Conservation (phyloP, 352 stramenopile species). For the Phytophthora idaei region DNA sequence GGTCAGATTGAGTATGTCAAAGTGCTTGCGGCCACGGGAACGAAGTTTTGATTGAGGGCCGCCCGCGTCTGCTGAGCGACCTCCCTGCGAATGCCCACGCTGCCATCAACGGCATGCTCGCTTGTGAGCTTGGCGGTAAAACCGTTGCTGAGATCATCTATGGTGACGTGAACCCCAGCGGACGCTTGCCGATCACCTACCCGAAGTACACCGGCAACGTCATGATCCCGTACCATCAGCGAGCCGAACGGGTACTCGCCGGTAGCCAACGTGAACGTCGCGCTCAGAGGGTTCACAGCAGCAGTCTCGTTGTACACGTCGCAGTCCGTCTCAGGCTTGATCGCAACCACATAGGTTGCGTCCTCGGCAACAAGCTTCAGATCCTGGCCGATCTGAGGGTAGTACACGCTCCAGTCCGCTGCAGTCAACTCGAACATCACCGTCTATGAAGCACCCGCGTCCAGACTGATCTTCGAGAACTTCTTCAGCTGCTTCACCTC, state of each 20-base stretch:
- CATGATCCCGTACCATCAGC: slow-evolving; percentile 23
- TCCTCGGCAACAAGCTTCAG: slow-evolving; percentile 41
- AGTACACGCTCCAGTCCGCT: slow-evolving; percentile 49
- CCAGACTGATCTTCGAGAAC: slow-evolving; percentile 43
- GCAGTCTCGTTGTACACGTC: slow-evolving; percentile 41
- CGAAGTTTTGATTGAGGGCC: slow-evolving; percentile 71
- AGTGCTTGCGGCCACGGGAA: slow-evolving; percentile 58
- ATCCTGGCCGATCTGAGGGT: slow-evolving; percentile 53
- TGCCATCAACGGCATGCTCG: slow-evolving; percentile 74
- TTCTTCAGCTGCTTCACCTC: slow-evolving; percentile 49
- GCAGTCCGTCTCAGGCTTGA: slow-evolving; percentile 51
- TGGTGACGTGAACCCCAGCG: slow-evolving; percentile 24
- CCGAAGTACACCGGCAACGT: slow-evolving; percentile 49
- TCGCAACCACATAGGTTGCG: slow-evolving; percentile 49
- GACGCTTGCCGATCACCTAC: slow-evolving; percentile 65
- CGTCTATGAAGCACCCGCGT: slow-evolving; percentile 21
- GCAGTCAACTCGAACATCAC: slow-evolving; percentile 37
- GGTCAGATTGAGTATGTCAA: slow-evolving; percentile 74
- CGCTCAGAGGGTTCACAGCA: slow-evolving; percentile 23
- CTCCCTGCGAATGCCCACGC: slow-evolving; percentile 58
- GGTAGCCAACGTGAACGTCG: slow-evolving; percentile 27
- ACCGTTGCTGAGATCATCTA: slow-evolving; percentile 80
- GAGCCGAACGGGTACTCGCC: too few species aligned
- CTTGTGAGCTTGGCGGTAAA: slow-evolving; percentile 70
- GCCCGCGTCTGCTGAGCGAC: slow-evolving; percentile 69